phyloP scores from a whole-genome alignment of 805 yeast genomes.

The Barnettozyma sucrosica region DNA sequence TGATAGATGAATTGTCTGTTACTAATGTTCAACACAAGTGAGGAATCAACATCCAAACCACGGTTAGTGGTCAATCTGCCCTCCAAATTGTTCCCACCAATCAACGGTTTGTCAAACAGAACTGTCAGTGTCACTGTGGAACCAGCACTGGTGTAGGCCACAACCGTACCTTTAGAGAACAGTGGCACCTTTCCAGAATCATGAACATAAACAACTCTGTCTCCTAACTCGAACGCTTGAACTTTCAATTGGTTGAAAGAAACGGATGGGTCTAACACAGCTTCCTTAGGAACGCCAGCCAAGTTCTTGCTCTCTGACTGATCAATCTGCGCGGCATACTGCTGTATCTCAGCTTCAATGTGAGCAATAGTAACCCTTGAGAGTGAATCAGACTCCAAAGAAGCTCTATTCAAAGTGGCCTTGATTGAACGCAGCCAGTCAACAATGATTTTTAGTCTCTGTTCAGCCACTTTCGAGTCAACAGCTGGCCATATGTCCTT shows the following conservation, averaged over 20 bases:
- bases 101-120: conserved; percentile 74
- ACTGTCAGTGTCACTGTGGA: conserved; percentile 58
- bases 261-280: conserved; percentile 68
- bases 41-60: conserved; percentile 78
- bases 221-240: conserved; percentile 83
- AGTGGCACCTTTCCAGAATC: conserved; percentile 86
- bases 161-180: conserved; percentile 86
- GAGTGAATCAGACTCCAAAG: conserved; percentile 73
- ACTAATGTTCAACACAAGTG: conserved; percentile 73
- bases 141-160: conserved; percentile 60
- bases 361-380: conserved; percentile 58
- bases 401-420: conserved; percentile 53
- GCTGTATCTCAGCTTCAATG: conserved; percentile 57
- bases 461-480: conserved; percentile 24
- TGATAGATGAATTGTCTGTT: conserved; percentile 71
- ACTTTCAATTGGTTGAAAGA: conserved; percentile 66
- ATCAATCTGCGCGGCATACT: conserved; percentile 39
- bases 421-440: conserved; percentile 45
- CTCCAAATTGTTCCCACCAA: conserved; percentile 77
- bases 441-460: conserved; percentile 26
- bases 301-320: conserved; percentile 49
- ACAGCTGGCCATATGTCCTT: conserved; percentile 32
- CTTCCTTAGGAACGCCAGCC: conserved; percentile 78
- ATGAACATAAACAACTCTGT: conserved; percentile 79
- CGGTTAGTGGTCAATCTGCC: conserved; percentile 74